These are phyloP conservation scores for Trichosporon sp. DNA, from an alignment of 1,284 basidiomycete species.

Conservation along the genomic window DNA sequence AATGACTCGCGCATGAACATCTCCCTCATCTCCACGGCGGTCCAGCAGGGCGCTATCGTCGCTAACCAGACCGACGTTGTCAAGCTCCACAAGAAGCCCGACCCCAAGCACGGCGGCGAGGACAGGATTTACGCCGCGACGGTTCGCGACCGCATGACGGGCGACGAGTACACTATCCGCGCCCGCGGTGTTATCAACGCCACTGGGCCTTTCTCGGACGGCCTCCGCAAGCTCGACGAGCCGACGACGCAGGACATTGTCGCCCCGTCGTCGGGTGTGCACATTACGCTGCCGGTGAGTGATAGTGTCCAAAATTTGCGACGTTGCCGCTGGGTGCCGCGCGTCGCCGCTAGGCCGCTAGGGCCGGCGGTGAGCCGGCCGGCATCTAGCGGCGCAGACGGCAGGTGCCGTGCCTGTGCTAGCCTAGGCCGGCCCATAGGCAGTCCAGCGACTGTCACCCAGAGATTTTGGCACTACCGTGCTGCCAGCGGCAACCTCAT, in stretches of 20 bases:
- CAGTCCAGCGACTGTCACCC: too few relatives aligned
- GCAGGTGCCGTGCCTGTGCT: too few relatives aligned
- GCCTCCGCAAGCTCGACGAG: constrained; percentile 79
- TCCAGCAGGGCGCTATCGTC: constrained; percentile 82
- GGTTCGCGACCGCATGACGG: constrained; percentile 73
- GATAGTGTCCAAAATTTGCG: constrained; percentile 6
- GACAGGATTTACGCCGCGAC: constrained; percentile 67
- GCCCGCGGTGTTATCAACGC: constrained; percentile 95
- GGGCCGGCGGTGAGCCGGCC: too few relatives aligned
- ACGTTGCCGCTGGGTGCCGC: too few relatives aligned
- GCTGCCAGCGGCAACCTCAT: too few relatives aligned
- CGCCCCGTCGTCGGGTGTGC: constrained; percentile 84
- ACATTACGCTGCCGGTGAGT: constrained; percentile 78
- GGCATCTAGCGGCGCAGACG: too few relatives aligned
- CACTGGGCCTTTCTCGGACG: constrained; percentile 89
- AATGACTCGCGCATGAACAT: constrained; percentile 99
- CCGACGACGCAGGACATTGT: constrained; percentile 79
- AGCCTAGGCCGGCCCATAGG: too few relatives aligned
- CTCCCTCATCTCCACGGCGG: constrained; percentile 86
- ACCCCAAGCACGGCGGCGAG: constrained; percentile 51
- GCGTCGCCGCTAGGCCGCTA: too few relatives aligned
- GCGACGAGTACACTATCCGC: constrained; percentile 69
- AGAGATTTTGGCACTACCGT: too few relatives aligned
- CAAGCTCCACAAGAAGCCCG: constrained; percentile 62
- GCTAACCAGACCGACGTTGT: constrained; percentile 89